Evolutionary conservation across 2,329 filamentous ascomycete genomes (phyloP), one percentile per base, ranked within the genome.

Genomic region (Juglanconis oblonga): DNA sequence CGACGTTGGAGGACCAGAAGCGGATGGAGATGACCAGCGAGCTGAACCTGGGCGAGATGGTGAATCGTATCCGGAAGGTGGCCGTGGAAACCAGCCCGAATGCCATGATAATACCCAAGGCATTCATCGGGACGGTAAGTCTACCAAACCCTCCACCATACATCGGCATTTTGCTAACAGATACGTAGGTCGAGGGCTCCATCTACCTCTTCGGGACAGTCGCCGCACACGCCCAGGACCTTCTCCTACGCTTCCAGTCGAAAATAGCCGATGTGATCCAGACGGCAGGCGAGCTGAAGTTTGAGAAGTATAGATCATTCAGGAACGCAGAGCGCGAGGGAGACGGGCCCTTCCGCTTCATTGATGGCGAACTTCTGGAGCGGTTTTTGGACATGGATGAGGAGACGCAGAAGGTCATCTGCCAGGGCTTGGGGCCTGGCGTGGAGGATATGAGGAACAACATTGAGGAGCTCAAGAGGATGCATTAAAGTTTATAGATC

Each of bases 281-380:
- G 40, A 87, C 85, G 0, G 84, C 89, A 0, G 95, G 95, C 0
- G 78, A 87, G 52, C 84, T 96, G 52, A 81, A 87, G 0, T 98
- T 97, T 72, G 84, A 86, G 44, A 79, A 81, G 29, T 99, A 91
- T 77, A 85, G 95, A n/a, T 89, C 89, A 0, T 96, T 94, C 76
- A 86, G 86, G 62, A 96, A 87, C 57, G 79, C 85, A 31, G 87
- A 89, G 32, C 79, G 87, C 17, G 85, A 90, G 61, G 84, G 85
- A 0, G 87, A 90, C 0, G 91, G 89, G 44, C 94, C 95, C 0
- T 90, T 86, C 69, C 83, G 94, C 1, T 98, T 98, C 68, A 85
- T 99, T 11, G 95, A 99, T 69, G 95, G 94, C 0, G 94, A 97
- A 71, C 79, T 98, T 68, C 81, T 99, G 11, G 94, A 98, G 75